phyloP scores from a whole-genome alignment of 148 eudicot genomes.

The Diospyros kaki region DNA sequence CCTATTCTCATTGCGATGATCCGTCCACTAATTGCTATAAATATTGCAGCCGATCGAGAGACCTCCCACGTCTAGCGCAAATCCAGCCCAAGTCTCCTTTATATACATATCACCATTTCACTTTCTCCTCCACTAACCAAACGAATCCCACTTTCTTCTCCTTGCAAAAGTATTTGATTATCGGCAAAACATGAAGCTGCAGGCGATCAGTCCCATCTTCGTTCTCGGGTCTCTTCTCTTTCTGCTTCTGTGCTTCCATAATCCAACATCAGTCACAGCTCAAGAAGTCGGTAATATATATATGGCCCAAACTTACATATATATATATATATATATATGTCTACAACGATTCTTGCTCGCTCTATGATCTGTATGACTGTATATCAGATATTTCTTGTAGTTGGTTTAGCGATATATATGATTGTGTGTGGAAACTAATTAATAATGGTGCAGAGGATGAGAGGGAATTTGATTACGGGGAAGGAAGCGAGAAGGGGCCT shows the following conservation, averaged over 20 bases:
- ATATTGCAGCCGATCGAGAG: no score
- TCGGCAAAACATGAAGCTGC: no score
- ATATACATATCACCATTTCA: no score
- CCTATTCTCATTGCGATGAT: no score
- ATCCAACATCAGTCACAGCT: neutral
- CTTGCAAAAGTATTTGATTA: no score
- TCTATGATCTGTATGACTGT: neutral
- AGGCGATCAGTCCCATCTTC: neutral
- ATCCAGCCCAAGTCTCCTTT: no score
- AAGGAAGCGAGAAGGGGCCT: constrained; percentile 44
- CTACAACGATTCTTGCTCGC: neutral
- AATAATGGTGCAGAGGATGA: constrained; percentile 28
- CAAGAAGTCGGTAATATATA: constrained; percentile 19
- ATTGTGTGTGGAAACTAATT: neutral
- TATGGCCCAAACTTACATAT: neutral
- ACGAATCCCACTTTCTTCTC: no score
- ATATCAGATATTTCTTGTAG: no score
- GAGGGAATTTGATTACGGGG: constrained; percentile 32
- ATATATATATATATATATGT: neutral
- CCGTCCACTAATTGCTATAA: no score
- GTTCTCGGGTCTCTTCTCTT: constrained; percentile 8
- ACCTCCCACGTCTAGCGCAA: no score
- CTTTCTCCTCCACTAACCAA: no score
- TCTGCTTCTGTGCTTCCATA: constrained; percentile 6
- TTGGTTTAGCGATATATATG: neutral